Conservation (phyloP, 306 rosid species). For the Prunus mongolica region DNA sequence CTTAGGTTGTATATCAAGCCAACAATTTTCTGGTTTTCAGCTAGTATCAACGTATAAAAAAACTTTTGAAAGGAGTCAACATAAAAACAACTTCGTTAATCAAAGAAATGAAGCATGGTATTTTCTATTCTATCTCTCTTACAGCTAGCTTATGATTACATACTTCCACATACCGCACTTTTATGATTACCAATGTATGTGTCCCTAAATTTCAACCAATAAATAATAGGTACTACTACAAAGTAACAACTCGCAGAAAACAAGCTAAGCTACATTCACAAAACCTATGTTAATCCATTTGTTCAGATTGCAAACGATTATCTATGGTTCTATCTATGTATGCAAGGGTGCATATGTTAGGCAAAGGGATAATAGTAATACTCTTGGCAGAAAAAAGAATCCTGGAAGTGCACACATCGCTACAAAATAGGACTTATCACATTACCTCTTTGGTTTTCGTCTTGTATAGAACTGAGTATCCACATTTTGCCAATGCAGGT, state of each 20-base stretch:
- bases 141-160: too few species aligned
- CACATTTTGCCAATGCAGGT: constrained; percentile 29
- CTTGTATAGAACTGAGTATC: constrained; percentile 33
- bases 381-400: background rate
- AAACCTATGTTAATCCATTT: background rate
- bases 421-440: background rate
- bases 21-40: background rate
- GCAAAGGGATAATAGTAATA: background rate
- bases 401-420: background rate
- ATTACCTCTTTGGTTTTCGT: constrained; percentile 13
- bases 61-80: too few species aligned
- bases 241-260: background rate
- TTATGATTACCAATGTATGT: too few species aligned
- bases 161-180: too few species aligned
- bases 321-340: background rate
- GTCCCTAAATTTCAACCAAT: background rate
- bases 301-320: too few species aligned
- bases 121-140: too few species aligned
- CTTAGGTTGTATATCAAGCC: background rate
- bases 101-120: too few species aligned
- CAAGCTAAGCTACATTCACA: background rate
- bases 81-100: too few species aligned
- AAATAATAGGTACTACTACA: background rate
- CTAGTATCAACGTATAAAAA: too few species aligned
- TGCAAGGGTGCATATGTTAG: background rate